phyloP scores from a whole-genome alignment of 2,329 filamentous ascomycete species.

The Fusarium chuoi region DNA sequence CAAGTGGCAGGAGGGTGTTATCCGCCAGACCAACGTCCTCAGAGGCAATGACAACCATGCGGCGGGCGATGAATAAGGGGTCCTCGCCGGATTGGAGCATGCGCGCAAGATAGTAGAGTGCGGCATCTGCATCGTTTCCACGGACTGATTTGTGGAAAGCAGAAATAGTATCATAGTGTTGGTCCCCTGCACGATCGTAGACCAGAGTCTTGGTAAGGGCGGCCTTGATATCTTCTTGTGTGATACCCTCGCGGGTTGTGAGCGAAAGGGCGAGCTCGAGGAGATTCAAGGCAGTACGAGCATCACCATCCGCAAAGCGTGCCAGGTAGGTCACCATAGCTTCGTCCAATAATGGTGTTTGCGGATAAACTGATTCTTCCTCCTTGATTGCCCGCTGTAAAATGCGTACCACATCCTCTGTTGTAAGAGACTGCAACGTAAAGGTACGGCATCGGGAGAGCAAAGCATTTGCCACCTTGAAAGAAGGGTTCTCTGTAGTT shows the following conservation, averaged over 20 bases:
- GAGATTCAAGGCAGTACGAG: slow-evolving; percentile 90
- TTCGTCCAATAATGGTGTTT: slow-evolving; percentile 73
- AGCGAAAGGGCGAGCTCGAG: slow-evolving; percentile 89
- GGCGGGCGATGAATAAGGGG: slow-evolving; percentile 88
- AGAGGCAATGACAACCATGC: slow-evolving; percentile 93
- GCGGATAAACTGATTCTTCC: slow-evolving; percentile 60
- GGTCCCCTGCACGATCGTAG: slow-evolving; percentile 93
- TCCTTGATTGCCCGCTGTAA: slow-evolving; percentile 77
- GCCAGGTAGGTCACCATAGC: slow-evolving; percentile 85
- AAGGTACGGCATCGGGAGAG: slow-evolving; percentile 92
- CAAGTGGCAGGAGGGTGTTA: slow-evolving; percentile 82
- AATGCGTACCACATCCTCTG: slow-evolving; percentile 78
- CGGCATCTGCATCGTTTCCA: slow-evolving; percentile 85
- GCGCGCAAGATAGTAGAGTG: slow-evolving; percentile 92
- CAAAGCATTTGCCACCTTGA: slow-evolving; percentile 89
- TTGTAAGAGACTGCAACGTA: slow-evolving; percentile 79
- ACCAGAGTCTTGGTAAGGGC: slow-evolving; percentile 91
- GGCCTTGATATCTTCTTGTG: slow-evolving; percentile 80
- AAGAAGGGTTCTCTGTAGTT: slow-evolving; percentile 93
- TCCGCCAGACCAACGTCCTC: slow-evolving; percentile 95
- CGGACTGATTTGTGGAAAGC: slow-evolving; percentile 97
- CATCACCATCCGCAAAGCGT: slow-evolving; percentile 90
- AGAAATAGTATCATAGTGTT: slow-evolving; percentile 97
- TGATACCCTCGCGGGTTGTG: slow-evolving; percentile 66
- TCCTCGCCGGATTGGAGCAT: slow-evolving; percentile 98